Percentiles rank a stretch among this genome's conserved stretches.
phyloP scores from a whole-genome alignment of 441 rosid genomes.

The Gossypium lobatum region DNA sequence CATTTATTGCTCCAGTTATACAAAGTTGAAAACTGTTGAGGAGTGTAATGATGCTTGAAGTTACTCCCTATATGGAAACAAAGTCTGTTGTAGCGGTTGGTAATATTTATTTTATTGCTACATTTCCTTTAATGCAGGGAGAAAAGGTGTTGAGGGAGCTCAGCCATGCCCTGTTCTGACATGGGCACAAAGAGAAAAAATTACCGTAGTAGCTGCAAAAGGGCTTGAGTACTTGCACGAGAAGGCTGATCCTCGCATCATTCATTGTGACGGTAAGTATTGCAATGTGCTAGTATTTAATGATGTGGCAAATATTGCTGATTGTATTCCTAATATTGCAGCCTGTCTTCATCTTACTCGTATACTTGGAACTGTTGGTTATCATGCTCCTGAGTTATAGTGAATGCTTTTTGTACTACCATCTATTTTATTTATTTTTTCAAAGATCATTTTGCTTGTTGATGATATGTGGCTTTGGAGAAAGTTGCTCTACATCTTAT shows the following conservation, averaged over 20 bases:
- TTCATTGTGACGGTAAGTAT: slow-evolving; percentile 65
- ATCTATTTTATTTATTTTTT: neutral
- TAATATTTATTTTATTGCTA: neutral
- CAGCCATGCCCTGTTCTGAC: slow-evolving; percentile 61
- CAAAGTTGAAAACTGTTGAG: neutral
- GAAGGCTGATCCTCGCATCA: slow-evolving; percentile 57
- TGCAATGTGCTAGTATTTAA: slow-evolving; percentile 65
- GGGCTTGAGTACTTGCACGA: slow-evolving; percentile 70
- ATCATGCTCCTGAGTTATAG: slow-evolving; percentile 70
- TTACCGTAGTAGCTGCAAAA: slow-evolving; percentile 71
- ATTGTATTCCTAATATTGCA: slow-evolving; percentile 72
- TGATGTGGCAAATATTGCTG: slow-evolving; percentile 69
- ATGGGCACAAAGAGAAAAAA: slow-evolving; percentile 68
- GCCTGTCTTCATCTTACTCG: slow-evolving; percentile 69
- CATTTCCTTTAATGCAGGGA: slow-evolving; percentile 32
- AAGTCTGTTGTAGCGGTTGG: neutral
- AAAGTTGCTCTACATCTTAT: neutral
- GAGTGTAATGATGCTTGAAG: neutral
- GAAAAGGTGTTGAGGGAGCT: slow-evolving; percentile 73
- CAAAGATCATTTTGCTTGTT: slow-evolving; percentile 1
- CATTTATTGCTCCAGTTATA: neutral
- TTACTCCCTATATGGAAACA: neutral
- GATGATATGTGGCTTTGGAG: neutral
- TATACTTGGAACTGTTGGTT: slow-evolving; percentile 73
- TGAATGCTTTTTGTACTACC: slow-evolving; percentile 5